phyloP scores from a whole-genome alignment of 2,329 filamentous ascomycete species.

The Sclerotinia minor region DNA sequence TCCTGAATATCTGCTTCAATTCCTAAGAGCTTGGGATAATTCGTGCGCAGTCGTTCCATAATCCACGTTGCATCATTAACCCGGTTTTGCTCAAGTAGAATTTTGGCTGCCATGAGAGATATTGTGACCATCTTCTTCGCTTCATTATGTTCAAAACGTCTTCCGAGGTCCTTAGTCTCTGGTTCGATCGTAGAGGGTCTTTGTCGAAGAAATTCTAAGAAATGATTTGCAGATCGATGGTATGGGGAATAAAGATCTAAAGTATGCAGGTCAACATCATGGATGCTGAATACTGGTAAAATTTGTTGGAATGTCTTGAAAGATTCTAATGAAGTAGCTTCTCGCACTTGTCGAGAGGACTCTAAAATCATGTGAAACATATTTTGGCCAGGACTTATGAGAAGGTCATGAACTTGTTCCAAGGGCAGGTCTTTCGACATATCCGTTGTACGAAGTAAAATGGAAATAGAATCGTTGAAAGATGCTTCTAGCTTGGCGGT shows the following conservation, averaged over 20 bases:
- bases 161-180: not conserved
- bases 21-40: conserved; percentile 34
- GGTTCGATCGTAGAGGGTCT: not conserved
- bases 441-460: not conserved
- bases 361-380: conserved; percentile 5
- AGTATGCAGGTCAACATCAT: conserved; percentile 14
- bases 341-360: conserved; percentile 1
- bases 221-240: conserved; percentile 30
- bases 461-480: conserved; percentile 4
- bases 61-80: conserved; percentile 35
- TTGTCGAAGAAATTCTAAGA: conserved; percentile 14
- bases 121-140: conserved; percentile 24
- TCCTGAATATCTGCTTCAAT: conserved; percentile 28
- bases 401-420: not conserved
- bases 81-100: conserved; percentile 33
- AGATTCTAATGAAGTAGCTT: conserved; percentile 15
- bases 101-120: conserved; percentile 35
- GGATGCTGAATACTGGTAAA: conserved; percentile 13
- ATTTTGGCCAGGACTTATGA: conserved; percentile 11
- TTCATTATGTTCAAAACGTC: not conserved
- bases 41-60: conserved; percentile 35
- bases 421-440: not conserved
- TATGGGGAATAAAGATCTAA: conserved; percentile 33
- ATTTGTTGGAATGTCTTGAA: conserved; percentile 19
- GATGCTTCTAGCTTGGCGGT: conserved; percentile 7